Percentiles rank a stretch among this genome's conserved stretches.
These are phyloP conservation scores for Aegilops sharonensis DNA, from an alignment of 176 grass and related monocot genomes.

Conservation along the genomic window DNA sequence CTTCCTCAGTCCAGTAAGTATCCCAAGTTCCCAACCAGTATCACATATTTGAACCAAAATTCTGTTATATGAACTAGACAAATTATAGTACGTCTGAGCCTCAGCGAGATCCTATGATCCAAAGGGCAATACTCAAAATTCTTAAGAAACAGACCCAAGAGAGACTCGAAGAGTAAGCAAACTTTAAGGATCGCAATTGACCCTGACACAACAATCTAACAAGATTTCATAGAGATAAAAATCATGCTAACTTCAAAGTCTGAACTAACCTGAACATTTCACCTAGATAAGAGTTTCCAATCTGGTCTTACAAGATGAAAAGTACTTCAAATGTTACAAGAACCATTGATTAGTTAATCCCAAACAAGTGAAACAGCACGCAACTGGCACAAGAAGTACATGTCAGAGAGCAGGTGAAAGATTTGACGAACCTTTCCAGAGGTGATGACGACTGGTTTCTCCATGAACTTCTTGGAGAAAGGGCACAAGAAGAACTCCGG, in stretches of 20 bases:
- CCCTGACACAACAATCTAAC: background rate
- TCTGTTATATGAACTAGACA: background rate
- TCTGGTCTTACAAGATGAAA: background rate
- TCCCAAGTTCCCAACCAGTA: background rate
- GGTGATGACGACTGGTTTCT: constrained; percentile 39
- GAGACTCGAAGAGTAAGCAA: background rate
- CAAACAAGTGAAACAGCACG: background rate
- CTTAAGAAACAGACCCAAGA: background rate
- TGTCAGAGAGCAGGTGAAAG: background rate
- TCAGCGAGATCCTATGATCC: background rate
- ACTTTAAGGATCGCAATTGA: background rate
- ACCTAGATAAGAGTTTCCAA: background rate
- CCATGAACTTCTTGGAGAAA: constrained; percentile 45
- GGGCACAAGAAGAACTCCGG: constrained; percentile 48
- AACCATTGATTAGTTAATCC: background rate
- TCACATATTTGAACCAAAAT: background rate
- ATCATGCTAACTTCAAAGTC: background rate
- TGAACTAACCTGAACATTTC: background rate
- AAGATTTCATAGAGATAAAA: background rate
- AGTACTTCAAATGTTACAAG: background rate
- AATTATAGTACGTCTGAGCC: background rate
- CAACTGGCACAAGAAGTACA: background rate
- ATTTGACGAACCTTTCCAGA: constrained; percentile 42
- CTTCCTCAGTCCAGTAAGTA: background rate
- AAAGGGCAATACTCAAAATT: background rate